Conservation (phyloP, 805 yeast species). For the Vanderwaltozyma verrucispora region DNA sequence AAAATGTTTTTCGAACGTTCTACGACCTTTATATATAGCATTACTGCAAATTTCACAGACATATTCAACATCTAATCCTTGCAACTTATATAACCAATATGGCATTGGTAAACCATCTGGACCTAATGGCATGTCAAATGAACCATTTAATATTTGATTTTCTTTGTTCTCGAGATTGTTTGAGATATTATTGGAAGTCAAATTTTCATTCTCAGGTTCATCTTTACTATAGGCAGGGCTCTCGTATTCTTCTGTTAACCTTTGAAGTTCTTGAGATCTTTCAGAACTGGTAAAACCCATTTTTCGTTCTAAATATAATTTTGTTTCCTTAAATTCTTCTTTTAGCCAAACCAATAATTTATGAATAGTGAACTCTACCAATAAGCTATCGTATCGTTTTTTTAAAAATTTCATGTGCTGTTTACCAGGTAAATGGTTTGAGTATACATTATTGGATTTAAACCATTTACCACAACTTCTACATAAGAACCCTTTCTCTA, state of each 20-base stretch:
- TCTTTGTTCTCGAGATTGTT: too few relatives aligned
- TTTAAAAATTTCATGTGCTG: constrained; percentile 50
- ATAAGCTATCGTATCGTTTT: constrained; percentile 16
- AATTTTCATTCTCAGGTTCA: constrained; percentile 30
- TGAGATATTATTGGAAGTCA: too few relatives aligned
- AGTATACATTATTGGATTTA: constrained; percentile 52
- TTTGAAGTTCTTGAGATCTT: constrained; percentile 42
- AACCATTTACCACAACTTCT: constrained; percentile 52
- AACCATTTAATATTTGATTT: constrained; percentile 28
- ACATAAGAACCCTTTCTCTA: constrained; percentile 39
- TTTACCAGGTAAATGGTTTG: constrained; percentile 63
- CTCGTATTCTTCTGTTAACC: constrained; percentile 28
- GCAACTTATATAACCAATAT: constrained; percentile 81
- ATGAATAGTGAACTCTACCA: constrained; percentile 33
- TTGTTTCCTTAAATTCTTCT: constrained; percentile 39
- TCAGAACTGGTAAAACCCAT: constrained; percentile 65
- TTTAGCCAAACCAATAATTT: constrained; percentile 31
- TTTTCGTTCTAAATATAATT: constrained; percentile 51
- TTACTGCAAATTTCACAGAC: constrained; percentile 85
- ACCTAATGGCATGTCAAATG: constrained; percentile 61
- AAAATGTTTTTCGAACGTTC: constrained; percentile 66
- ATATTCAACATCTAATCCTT: constrained; percentile 67
- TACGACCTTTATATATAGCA: constrained; percentile 59
- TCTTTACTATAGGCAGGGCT: constrained; percentile 31
- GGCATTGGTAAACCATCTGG: constrained; percentile 91